Base-by-base conservation (phyloP, 352 stramenopile species). In the Plasmopara halstedii region DNA sequence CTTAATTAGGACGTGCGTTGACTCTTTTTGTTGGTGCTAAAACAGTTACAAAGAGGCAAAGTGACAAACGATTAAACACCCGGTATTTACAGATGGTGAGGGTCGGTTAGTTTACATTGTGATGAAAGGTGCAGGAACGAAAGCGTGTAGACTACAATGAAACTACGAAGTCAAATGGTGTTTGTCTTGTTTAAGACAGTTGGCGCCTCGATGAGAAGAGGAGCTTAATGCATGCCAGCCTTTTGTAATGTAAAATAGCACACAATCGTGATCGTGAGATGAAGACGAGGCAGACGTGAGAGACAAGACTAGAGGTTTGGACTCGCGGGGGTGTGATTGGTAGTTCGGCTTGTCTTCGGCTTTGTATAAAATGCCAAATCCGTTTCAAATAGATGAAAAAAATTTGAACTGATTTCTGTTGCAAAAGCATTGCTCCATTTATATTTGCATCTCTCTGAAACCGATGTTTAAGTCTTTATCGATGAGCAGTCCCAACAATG, bases 111-210 rank as follows among this genome's bases (percentile, higher is more conserved):
- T 63, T 56, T 70, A 63, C n/a, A 17, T 7, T 67, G 50, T 63
- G 61, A 61, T 39, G 45, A 60, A 62, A 60, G 52, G 61, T 62
- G 34, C 59, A 62, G 61, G 55, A 58, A 46, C 54, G 41, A 58
- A 56, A 57, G 50, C 49, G 52, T 66, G 47, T 63, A 56, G 49
- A 58, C 40, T 64, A 65, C 61, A 70, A 63, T 66, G 56, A 64
- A 63, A 51, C 42, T 59, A 59, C 47, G 27, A 63, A 64, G 47
- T 57, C 21, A 57, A 70, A 62, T 51, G 47, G 44, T 38, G 31
- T 26, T 53, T 9, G 19, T 26, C 62, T 34, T 50, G 43, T 56
- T 19, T 13, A 45, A 55, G 44, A 56, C 32, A 47, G 42, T 35
- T 52, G 35, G 38, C 33, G 26, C 47, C 42, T 7, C 62, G 37